A percentile compares a stretch with the other conserved stretches of the same genome.
Conservation (phyloP, 768 basidiomycete species). For the Clitopilus hobsonii region DNA sequence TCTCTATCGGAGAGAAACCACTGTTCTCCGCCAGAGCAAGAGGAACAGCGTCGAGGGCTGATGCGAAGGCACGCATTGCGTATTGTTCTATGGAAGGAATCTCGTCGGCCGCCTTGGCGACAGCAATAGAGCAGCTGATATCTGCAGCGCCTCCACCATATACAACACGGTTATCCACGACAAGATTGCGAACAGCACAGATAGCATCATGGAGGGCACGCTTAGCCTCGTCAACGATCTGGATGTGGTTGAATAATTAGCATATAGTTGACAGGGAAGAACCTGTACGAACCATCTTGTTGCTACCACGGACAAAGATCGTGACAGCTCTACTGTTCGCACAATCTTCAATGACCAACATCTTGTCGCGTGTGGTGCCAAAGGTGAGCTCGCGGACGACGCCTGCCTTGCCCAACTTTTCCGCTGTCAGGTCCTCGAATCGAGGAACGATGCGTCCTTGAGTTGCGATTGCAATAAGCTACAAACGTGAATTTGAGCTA, state of each 20-base stretch:
- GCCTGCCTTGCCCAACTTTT: slow-evolving; percentile 92
- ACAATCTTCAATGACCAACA: slow-evolving; percentile 99
- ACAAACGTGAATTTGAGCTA: slow-evolving; percentile 1
- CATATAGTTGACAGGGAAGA: background rate
- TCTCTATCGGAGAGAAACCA: slow-evolving; percentile 93
- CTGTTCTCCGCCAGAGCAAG: slow-evolving; percentile 98
- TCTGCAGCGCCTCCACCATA: slow-evolving; percentile 99
- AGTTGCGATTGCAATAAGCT: slow-evolving; percentile 98
- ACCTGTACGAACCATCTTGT: slow-evolving; percentile 96
- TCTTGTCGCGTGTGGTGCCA: slow-evolving; percentile 98
- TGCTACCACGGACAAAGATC: slow-evolving; percentile 94
- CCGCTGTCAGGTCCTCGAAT: slow-evolving; percentile 90
- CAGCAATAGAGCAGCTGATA: slow-evolving; percentile 91
- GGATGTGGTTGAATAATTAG: slow-evolving; percentile 4
- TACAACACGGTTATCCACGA: slow-evolving; percentile 93
- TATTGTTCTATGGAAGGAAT: slow-evolving; percentile 98
- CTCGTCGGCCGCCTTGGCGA: slow-evolving; percentile 93
- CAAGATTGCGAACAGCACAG: slow-evolving; percentile 93
- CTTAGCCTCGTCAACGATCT: slow-evolving; percentile 99
- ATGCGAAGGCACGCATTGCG: slow-evolving; percentile 98
- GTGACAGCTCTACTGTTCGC: slow-evolving; percentile 96
- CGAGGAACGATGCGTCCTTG: slow-evolving; percentile 97
- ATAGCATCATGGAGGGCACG: slow-evolving; percentile 97
- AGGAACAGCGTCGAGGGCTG: slow-evolving; percentile 92
- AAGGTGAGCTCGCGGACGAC: slow-evolving; percentile 92